phyloP scores from a whole-genome alignment of 2,329 filamentous ascomycete species.

The Ophiostoma ulmi region DNA sequence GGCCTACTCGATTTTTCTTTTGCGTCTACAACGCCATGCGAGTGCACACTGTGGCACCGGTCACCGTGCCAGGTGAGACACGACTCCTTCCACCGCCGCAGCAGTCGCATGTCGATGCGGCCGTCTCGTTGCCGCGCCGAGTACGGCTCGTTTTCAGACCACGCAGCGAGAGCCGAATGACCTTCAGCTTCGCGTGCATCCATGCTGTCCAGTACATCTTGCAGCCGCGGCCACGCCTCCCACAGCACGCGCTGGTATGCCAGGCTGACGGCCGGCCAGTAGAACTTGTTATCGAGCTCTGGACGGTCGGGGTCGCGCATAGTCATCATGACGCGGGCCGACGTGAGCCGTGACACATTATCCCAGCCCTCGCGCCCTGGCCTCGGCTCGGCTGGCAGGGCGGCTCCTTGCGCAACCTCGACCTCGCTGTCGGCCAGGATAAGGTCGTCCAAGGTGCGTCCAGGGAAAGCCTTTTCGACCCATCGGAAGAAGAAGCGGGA shows the following conservation, averaged over 20 bases:
- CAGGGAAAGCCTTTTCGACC: neutral
- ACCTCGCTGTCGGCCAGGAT: slow-evolving; percentile 6
- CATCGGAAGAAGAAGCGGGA: neutral
- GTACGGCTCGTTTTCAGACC: neutral
- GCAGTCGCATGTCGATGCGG: slow-evolving; percentile 12
- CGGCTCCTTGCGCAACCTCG: neutral
- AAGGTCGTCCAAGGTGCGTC: neutral
- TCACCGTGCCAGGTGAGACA: slow-evolving; percentile 12
- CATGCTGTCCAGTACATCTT: slow-evolving; percentile 8
- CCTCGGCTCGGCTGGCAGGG: neutral
- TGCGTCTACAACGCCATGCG: neutral
- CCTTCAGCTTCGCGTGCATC: neutral
- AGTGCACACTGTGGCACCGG: neutral
- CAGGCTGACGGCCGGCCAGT: neutral
- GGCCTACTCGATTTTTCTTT: neutral
- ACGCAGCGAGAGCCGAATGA: slow-evolving; percentile 2
- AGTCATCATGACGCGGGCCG: neutral
- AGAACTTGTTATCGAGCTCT: neutral
- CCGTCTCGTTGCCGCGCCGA: neutral
- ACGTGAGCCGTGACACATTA: neutral
- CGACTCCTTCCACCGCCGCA: slow-evolving; percentile 16
- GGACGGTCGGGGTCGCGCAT: slow-evolving; percentile 7
- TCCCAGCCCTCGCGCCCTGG: neutral
- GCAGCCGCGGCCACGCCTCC: slow-evolving; percentile 3
- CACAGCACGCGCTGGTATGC: neutral